Conservation (phyloP, 371 early-diverging fungal genomes). For the Rhizopus stolonifer region DNA sequence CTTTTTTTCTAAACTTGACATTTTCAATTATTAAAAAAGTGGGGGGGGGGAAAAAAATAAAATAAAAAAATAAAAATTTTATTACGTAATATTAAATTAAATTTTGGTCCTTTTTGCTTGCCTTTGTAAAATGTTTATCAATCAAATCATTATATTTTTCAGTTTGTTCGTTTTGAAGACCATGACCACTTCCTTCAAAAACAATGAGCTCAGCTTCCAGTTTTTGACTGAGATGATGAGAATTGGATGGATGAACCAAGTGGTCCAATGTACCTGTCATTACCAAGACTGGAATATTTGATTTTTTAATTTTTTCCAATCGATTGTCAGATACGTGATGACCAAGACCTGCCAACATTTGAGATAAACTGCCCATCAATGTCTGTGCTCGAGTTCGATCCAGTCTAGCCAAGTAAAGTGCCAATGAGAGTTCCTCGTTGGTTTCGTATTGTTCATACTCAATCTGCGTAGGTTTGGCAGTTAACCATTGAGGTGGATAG, state of each 20-base stretch:
- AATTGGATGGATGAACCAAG: constrained; percentile 23
- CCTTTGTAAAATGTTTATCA: constrained; percentile 22
- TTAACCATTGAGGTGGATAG: constrained; percentile 27
- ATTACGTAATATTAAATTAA: constrained; percentile 6
- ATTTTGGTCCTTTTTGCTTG: not conserved
- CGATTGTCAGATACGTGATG: constrained; percentile 30
- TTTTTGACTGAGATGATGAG: constrained; percentile 15
- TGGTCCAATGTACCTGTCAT: constrained; percentile 33
- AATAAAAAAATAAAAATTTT: too few species aligned
- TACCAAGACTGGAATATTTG: constrained; percentile 16
- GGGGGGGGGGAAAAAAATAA: not conserved
- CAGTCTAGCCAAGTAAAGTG: constrained; percentile 11
- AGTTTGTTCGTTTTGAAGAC: constrained; percentile 20
- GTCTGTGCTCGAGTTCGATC: constrained; percentile 25
- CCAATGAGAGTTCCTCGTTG: constrained; percentile 19
- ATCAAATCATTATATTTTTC: constrained; percentile 22
- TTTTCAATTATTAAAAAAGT: constrained; percentile 1
- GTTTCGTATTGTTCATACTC: constrained; percentile 18
- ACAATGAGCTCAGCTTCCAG: constrained; percentile 14
- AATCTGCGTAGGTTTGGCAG: constrained; percentile 6
- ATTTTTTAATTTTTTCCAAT: constrained; percentile 15
- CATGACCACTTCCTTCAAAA: constrained; percentile 33
- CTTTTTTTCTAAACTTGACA: constrained; percentile 16
- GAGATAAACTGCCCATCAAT: constrained; percentile 23
- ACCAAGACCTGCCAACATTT: constrained; percentile 22